Evolutionary conservation across 306 rosid genomes (phyloP).

Genomic region (Quercus rubra): DNA sequence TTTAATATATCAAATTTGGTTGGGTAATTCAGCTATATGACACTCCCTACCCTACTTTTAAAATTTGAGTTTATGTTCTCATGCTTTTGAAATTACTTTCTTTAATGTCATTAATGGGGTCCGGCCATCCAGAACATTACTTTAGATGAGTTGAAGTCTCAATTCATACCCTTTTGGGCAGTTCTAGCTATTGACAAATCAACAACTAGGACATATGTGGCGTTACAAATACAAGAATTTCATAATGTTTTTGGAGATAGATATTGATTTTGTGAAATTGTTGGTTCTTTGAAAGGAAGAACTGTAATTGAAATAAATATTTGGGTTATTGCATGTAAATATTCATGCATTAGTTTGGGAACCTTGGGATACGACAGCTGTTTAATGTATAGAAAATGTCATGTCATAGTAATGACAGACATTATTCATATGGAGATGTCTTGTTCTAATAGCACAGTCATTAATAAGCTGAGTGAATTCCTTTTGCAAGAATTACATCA

Average conservation of each 20-base stretch:
- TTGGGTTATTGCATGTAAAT: not conserved
- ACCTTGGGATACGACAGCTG: not conserved
- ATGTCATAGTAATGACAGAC: too few relatives aligned
- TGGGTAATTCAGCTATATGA: not conserved
- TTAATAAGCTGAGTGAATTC: not conserved
- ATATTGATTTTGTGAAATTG: not conserved
- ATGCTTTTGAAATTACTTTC: not conserved
- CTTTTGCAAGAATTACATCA: not conserved
- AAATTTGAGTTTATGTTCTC: not conserved
- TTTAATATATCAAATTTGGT: conserved; percentile 1
- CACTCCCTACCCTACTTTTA: not conserved
- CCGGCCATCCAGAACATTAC: not conserved
- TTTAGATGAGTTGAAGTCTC: not conserved
- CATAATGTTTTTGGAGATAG: not conserved
- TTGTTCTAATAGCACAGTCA: not conserved
- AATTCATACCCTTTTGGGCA: not conserved
- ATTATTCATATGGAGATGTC: too few relatives aligned
- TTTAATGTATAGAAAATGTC: too few relatives aligned
- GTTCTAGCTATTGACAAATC: not conserved
- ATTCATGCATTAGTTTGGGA: not conserved
- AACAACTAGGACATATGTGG: not conserved
- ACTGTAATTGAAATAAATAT: not conserved
- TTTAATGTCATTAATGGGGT: not conserved
- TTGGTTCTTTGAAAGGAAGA: not conserved
- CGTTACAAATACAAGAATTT: not conserved